Evolutionary conservation across 768 basidiomycete species (phyloP).

Genomic region (Chiua virens): DNA sequence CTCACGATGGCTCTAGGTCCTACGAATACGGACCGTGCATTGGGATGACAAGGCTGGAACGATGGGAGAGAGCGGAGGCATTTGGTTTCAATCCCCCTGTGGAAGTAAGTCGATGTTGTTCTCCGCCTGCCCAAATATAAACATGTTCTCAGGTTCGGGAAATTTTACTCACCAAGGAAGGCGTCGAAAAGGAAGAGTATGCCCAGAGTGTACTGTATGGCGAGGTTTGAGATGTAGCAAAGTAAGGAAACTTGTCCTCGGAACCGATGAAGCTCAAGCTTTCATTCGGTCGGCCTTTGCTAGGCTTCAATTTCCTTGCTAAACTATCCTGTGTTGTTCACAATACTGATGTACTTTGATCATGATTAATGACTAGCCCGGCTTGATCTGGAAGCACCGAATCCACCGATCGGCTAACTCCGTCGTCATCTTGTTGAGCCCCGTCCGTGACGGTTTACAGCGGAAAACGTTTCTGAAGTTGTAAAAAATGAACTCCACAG

Average conservation of each 20-base stretch:
- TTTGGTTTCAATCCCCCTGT: conserved; percentile 78
- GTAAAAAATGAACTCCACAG: no score
- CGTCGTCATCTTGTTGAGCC: no score
- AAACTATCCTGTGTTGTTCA: background rate
- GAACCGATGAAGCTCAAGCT: background rate
- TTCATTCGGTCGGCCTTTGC: background rate
- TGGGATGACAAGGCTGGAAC: conserved; percentile 75
- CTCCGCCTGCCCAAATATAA: background rate
- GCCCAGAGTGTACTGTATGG: conserved; percentile 62
- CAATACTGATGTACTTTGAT: no score
- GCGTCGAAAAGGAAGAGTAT: conserved; percentile 50
- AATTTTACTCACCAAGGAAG: conserved; percentile 73
- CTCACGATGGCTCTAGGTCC: conserved; percentile 43
- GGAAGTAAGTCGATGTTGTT: conserved; percentile 51
- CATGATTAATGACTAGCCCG: no score
- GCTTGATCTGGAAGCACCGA: no score
- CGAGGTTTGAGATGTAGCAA: conserved; percentile 26
- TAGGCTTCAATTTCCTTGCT: background rate
- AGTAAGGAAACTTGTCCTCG: background rate
- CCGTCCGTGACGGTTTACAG: no score
- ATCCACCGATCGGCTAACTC: no score
- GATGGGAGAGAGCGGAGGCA: conserved; percentile 83
- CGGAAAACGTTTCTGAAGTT: no score
- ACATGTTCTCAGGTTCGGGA: conserved; percentile 59
- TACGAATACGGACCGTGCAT: conserved; percentile 82